Evolutionary conservation across 2,329 filamentous ascomycete genomes (phyloP).

Genomic region (Sclerotinia borealis): DNA sequence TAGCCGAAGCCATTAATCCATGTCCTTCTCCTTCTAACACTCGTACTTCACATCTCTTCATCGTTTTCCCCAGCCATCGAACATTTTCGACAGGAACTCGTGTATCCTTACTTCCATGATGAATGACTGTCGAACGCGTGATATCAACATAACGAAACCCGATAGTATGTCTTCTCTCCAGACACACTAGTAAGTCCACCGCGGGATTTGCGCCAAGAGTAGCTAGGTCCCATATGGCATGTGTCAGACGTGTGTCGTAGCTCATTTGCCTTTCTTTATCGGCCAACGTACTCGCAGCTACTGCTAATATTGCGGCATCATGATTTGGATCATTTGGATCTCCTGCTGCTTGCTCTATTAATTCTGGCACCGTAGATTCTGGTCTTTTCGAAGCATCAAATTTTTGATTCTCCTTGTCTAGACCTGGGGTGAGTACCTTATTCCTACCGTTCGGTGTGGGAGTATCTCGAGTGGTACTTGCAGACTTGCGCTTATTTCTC

Average conservation of each 20-base stretch:
- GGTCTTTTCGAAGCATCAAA: slow-evolving; percentile 29
- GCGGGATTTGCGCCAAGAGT: slow-evolving; percentile 90
- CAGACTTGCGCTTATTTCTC: slow-evolving; percentile 53
- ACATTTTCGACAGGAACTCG: slow-evolving; percentile 94
- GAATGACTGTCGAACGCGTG: slow-evolving; percentile 82
- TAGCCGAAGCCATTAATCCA: slow-evolving; percentile 89
- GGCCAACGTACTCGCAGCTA: slow-evolving; percentile 54
- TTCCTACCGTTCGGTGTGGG: slow-evolving; percentile 31
- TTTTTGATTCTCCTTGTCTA: slow-evolving; percentile 31
- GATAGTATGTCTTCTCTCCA: slow-evolving; percentile 85
- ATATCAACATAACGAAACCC: slow-evolving; percentile 98
- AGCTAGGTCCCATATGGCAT: slow-evolving; percentile 89
- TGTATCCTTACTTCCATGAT: slow-evolving; percentile 85
- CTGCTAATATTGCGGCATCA: slow-evolving; percentile 36
- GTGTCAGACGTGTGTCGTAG: slow-evolving; percentile 82
- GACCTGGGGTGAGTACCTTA: slow-evolving; percentile 33
- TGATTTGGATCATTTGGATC: slow-evolving; percentile 28
- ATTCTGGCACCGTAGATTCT: slow-evolving; percentile 25
- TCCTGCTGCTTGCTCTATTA: slow-evolving; percentile 25
- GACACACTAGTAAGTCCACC: slow-evolving; percentile 84
- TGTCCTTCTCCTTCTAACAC: slow-evolving; percentile 89
- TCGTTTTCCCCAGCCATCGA: slow-evolving; percentile 86
- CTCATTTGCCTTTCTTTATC: slow-evolving; percentile 66
- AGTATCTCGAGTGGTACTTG: slow-evolving; percentile 34
- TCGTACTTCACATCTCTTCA: slow-evolving; percentile 87